A percentile compares a stretch with the other conserved stretches of the same genome.
These are phyloP conservation scores for Chloropicon primus DNA, from an alignment of 139 green algal species.

Conservation along the genomic window DNA sequence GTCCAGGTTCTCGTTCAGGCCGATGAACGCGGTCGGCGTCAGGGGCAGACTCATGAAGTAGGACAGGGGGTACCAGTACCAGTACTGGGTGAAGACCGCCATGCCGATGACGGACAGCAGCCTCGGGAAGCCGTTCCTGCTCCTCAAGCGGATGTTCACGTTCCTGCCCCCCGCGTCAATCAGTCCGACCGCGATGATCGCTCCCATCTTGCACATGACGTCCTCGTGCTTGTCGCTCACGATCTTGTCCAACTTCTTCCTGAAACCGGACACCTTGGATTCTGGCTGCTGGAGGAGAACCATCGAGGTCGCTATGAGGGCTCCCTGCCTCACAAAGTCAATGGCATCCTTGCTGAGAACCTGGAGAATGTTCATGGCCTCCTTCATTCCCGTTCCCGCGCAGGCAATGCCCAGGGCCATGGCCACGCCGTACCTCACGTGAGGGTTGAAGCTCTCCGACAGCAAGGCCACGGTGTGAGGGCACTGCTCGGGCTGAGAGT, in stretches of 20 bases:
- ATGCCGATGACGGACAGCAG: constrained; percentile 75
- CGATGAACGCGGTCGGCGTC: constrained; percentile 74
- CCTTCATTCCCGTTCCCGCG: constrained; percentile 60
- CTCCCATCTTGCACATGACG: constrained; percentile 64
- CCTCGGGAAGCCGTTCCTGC: constrained; percentile 50
- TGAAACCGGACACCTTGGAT: constrained; percentile 24
- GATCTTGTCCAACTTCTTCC: constrained; percentile 65
- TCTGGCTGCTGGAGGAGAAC: constrained; percentile 81
- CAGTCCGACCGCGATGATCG: constrained; percentile 80
- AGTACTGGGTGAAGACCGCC: constrained; percentile 92
- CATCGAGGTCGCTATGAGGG: constrained; percentile 78
- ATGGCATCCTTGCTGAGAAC: constrained; percentile 63
- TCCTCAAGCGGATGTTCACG: constrained; percentile 62
- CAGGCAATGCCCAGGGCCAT: constrained; percentile 93
- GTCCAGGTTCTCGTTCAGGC: constrained; percentile 60
- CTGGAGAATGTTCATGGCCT: constrained; percentile 74
- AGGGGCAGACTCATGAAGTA: constrained; percentile 83
- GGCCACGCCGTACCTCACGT: constrained; percentile 83
- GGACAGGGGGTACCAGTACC: constrained; percentile 94
- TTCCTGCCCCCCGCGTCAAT: constrained; percentile 91
- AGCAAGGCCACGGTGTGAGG: constrained; percentile 83
- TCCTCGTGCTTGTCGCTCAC: constrained; percentile 89
- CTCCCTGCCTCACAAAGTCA: constrained; percentile 92
- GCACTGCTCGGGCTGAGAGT: constrained; percentile 69
- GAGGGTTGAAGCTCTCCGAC: constrained; percentile 92